Evolutionary conservation across 139 green algal species (phyloP), one percentile per base, ranked within the genome.

Genomic region (Picochlorum sp.): DNA sequence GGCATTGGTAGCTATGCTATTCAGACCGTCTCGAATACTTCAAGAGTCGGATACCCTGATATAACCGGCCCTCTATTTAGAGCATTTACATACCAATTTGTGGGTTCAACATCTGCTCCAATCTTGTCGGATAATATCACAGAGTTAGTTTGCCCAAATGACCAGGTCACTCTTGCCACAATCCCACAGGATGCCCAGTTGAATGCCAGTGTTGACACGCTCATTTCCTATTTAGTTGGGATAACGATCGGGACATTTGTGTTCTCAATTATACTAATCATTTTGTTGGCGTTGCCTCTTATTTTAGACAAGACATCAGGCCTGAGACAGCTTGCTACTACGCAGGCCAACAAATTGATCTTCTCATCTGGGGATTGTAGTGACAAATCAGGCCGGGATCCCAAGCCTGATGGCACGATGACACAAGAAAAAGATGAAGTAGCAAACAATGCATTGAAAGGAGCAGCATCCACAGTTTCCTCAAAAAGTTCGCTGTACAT

Each of bases 1-100:
- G 47, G 47, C 0, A 21, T 41, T 41, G 34, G 34, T 8, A 41
- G 8, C 34, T 41, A 0, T 54, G n/a, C 47, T 59, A 59, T 59
- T 31, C 13, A 59, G 26, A 18, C 51, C 18, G 13, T 30, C 23
- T 18, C 20, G 1, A 58, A 58, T 30, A 28, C 14, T 7, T 41
- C 28, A 30, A 30, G n/a, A 9, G 16, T 23, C 2, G 31, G 18
- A 6, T 60, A 52, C 34, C 41, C 63, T 1, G 63, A 6, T 18
- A 51, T 60, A 21, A 45, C 59, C 45, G 67, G 67, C 0, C 67
- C 67, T 11, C 41, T 73, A 11, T 52, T 28, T 15, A 45, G 67
- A 21, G 26, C 45, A 44, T 73, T 34, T 7, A 60, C 57, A 2
- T 67, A 73, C 16, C 41, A 67, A 24, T 73, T 30, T 60, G 13